Evolutionary conservation across 371 early-diverging fungal species (phyloP).

Genomic region (Rhizomucor miehei): DNA sequence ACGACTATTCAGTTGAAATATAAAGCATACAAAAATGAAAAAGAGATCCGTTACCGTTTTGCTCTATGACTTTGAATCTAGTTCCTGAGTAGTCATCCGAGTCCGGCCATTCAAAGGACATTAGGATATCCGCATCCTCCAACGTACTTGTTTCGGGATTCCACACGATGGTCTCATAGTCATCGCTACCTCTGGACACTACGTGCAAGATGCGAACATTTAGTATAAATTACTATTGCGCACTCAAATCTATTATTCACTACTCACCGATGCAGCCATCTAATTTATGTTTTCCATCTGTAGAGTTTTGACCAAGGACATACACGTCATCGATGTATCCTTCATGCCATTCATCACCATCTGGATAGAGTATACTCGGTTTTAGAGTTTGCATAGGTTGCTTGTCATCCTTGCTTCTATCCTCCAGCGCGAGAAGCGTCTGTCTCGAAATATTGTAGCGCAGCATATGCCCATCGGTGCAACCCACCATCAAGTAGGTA

Average conservation of each 20-base stretch:
- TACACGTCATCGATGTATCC: constrained; percentile 56
- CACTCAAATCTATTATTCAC: not conserved
- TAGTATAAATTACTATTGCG: not conserved
- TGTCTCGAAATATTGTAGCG: constrained; percentile 13
- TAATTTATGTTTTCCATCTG: constrained; percentile 5
- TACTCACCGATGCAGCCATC: constrained; percentile 19
- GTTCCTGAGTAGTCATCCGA: constrained; percentile 24
- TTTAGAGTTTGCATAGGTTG: constrained; percentile 2
- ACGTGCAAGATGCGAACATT: not conserved
- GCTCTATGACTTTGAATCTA: constrained; percentile 36
- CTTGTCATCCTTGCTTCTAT: not conserved
- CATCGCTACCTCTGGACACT: constrained; percentile 41
- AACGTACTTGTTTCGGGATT: constrained; percentile 28
- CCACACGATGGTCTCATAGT: constrained; percentile 43
- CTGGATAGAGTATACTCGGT: constrained; percentile 34
- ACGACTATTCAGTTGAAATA: too few relatives aligned
- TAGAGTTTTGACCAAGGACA: constrained; percentile 27
- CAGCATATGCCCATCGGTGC: constrained; percentile 26
- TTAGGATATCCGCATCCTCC: constrained; percentile 33
- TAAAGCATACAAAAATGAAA: not conserved
- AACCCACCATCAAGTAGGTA: constrained; percentile 28
- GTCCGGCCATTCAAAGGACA: constrained; percentile 38
- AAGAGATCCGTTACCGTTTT: constrained; percentile 12
- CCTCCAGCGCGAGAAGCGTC: not conserved
- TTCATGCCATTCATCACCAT: constrained; percentile 59